phyloP scores from a whole-genome alignment of 257 asterid genomes.

The Nicotiana attenuata region DNA sequence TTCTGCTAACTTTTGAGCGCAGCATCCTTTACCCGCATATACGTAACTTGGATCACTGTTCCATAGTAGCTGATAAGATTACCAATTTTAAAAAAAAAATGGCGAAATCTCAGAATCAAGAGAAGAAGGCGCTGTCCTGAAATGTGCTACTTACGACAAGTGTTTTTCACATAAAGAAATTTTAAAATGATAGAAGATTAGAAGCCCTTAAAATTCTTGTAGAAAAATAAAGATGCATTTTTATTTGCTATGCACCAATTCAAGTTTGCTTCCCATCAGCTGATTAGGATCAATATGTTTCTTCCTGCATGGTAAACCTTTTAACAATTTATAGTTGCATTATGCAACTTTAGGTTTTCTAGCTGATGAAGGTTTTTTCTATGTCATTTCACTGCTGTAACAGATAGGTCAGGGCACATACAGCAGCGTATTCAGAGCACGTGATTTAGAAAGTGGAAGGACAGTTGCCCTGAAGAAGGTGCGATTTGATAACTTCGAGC shows the following conservation, averaged over 20 bases:
- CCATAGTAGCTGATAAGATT: neutral
- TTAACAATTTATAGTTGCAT: neutral
- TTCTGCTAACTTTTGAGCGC: neutral
- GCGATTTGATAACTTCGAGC: conserved; percentile 90
- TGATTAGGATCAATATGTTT: neutral
- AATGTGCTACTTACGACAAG: neutral
- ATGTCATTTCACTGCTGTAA: conserved; percentile 1
- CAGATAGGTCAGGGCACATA: conserved; percentile 99
- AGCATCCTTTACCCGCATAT: too few relatives aligned
- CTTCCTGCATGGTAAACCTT: neutral
- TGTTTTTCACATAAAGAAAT: neutral
- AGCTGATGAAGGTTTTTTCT: conserved; percentile 2
- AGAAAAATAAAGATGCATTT: neutral
- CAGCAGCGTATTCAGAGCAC: conserved; percentile 89
- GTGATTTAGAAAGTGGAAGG: conserved; percentile 69
- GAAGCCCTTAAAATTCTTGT: neutral
- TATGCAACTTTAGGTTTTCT: neutral
- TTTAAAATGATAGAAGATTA: neutral
- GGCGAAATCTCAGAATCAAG: neutral
- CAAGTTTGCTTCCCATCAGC: neutral
- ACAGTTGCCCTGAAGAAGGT: conserved; percentile 89
- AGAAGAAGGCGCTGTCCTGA: neutral
- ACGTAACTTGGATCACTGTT: neutral
- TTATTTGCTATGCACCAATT: neutral
- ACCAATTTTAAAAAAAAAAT: neutral